Evolutionary conservation across 192 early-diverging fungal species (phyloP).

Genomic region (Podila verticillata): DNA sequence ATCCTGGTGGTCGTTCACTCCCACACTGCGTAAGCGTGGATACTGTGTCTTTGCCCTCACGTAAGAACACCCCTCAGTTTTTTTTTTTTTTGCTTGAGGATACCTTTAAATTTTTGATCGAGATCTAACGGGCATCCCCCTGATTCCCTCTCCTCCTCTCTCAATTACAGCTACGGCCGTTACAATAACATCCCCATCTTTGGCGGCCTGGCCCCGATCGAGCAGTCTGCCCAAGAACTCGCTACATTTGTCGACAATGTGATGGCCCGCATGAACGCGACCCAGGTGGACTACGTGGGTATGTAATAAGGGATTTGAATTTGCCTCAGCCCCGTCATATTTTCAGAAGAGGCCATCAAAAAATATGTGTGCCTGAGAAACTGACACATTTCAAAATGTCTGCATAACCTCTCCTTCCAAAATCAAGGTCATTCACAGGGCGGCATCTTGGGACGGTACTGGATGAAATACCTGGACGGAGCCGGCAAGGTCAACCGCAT

Average conservation of each 20-base stretch:
- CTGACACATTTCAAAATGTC: too few relatives aligned
- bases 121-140: too few relatives aligned
- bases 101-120: too few relatives aligned
- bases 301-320: too few relatives aligned
- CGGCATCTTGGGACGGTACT: conserved; percentile 36
- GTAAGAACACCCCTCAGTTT: not conserved
- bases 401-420: too few relatives aligned
- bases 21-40: conserved; percentile 15
- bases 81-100: not conserved
- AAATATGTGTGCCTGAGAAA: too few relatives aligned
- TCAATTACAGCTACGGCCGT: conserved; percentile 11
- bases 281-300: conserved; percentile 36
- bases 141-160: too few relatives aligned
- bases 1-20: conserved; percentile 27
- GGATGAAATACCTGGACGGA: conserved; percentile 38
- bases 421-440: conserved; percentile 25
- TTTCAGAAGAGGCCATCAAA: too few relatives aligned
- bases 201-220: conserved; percentile 24
- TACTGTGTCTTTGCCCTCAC: conserved; percentile 45
- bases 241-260: conserved; percentile 18
- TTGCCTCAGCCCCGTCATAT: too few relatives aligned
- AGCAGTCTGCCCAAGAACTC: conserved; percentile 35
- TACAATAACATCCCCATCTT: conserved; percentile 20
- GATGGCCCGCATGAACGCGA: conserved; percentile 15
- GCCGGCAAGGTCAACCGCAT: conserved; percentile 36